Conservation (phyloP, 192 early-diverging fungal genomes). For the Diversispora epigaea region DNA sequence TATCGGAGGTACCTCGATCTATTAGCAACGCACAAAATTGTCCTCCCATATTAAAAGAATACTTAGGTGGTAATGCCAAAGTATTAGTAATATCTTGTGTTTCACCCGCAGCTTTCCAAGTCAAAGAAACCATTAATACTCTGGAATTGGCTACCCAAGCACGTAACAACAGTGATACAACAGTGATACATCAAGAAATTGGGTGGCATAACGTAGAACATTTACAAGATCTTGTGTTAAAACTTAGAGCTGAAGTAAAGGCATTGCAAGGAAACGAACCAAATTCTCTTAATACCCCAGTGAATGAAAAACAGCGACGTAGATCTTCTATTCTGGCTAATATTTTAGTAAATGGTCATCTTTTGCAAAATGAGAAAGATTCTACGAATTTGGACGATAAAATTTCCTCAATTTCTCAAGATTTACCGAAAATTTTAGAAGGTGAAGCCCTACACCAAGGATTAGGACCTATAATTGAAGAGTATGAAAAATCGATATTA, state of each 20-base stretch:
- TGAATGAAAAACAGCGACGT: not conserved
- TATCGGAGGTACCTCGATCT: conserved; percentile 72
- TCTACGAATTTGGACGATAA: conserved; percentile 46
- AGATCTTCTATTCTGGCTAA: not conserved
- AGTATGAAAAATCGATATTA: conserved; percentile 66
- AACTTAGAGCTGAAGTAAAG: conserved; percentile 60
- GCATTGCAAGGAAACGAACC: conserved; percentile 35
- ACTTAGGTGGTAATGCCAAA: conserved; percentile 87
- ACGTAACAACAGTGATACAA: conserved; percentile 90
- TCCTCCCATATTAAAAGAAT: conserved; percentile 92
- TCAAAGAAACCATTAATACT: conserved; percentile 91
- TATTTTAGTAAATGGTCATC: conserved; percentile 26
- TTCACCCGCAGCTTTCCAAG: conserved; percentile 77
- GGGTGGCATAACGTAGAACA: conserved; percentile 63
- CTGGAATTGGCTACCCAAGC: conserved; percentile 94
- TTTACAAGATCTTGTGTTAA: conserved; percentile 61
- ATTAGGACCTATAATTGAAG: conserved; percentile 68
- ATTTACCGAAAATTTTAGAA: conserved; percentile 45
- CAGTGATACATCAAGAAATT: conserved; percentile 70
- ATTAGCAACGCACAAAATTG: conserved; percentile 91
- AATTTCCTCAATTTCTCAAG: conserved; percentile 48
- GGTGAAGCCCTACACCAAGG: conserved; percentile 40
- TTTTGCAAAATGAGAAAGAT: conserved; percentile 11
- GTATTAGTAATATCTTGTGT: conserved; percentile 97
- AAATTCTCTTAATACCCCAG: not conserved